Conservation (phyloP, 1,284 basidiomycete genomes). For the Puccinia horiana region DNA sequence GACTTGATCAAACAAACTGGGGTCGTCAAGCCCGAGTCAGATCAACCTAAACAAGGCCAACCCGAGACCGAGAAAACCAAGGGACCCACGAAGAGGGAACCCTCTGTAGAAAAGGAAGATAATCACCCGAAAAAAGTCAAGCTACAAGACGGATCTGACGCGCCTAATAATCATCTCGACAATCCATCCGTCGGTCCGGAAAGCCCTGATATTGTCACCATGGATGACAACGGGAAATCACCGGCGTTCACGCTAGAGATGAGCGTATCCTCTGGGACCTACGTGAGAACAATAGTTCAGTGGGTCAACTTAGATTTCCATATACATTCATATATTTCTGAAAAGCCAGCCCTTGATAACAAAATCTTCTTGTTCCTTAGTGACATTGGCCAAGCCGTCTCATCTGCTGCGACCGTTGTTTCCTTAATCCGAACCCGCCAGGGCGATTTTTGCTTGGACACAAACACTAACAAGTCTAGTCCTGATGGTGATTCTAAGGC, state of each 20-base stretch:
- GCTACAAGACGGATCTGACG: constrained; percentile 39
- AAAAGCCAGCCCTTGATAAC: not conserved
- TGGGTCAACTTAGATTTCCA: not conserved
- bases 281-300: constrained; percentile 73
- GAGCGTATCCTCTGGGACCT: constrained; percentile 94
- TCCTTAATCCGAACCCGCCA: constrained; percentile 81
- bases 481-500: constrained; percentile 57
- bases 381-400: constrained; percentile 78
- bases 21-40: constrained; percentile 26
- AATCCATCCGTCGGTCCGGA: constrained; percentile 12
- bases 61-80: constrained; percentile 22
- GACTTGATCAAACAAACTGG: constrained; percentile 59
- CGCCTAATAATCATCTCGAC: not conserved
- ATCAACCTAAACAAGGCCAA: constrained; percentile 53
- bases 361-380: constrained; percentile 10
- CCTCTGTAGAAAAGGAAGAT: constrained; percentile 13
- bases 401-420: constrained; percentile 85
- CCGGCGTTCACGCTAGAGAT: constrained; percentile 83
- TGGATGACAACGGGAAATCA: constrained; percentile 60
- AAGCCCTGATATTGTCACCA: constrained; percentile 54
- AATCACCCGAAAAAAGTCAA: constrained; percentile 57
- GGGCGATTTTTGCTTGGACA: constrained; percentile 70
- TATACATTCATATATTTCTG: too few species aligned
- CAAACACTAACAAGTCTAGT: constrained; percentile 51
- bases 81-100: not conserved